Percentiles rank a stretch among this genome's conserved stretches.
phyloP scores from a whole-genome alignment of 2,329 filamentous ascomycete genomes.

The Torrubiella hemipterigena region DNA sequence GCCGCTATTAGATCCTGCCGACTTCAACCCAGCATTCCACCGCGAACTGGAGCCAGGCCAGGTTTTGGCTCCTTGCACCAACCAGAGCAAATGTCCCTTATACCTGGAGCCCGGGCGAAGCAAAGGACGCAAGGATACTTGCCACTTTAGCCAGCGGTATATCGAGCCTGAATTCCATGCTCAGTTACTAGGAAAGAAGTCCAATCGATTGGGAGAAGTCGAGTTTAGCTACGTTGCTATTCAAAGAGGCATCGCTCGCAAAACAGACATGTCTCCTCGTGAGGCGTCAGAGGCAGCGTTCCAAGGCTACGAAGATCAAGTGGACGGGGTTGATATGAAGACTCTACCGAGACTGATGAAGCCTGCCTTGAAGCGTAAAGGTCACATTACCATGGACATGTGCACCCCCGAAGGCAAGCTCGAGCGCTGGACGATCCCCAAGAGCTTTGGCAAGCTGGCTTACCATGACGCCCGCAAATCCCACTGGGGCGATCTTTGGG shows the following conservation, averaged over 20 bases:
- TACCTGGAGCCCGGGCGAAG: constrained; percentile 60
- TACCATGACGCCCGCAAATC: constrained; percentile 90
- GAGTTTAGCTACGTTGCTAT: constrained; percentile 84
- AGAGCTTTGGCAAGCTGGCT: constrained; percentile 66
- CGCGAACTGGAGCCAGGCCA: constrained; percentile 46
- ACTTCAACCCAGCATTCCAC: constrained; percentile 24
- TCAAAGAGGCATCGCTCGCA: constrained; percentile 52
- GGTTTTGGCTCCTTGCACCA: constrained; percentile 72
- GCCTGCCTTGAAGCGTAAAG: constrained; percentile 73
- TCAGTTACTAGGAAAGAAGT: constrained; percentile 53
- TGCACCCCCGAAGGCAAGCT: constrained; percentile 78
- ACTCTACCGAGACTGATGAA: constrained; percentile 68
- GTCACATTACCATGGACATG: constrained; percentile 80
- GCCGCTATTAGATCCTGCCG: constrained; percentile 17
- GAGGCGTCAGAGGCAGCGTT: constrained; percentile 56
- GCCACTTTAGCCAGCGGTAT: constrained; percentile 82
- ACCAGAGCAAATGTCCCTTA: constrained; percentile 81
- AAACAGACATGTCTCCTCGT: constrained; percentile 30
- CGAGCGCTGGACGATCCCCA: constrained; percentile 88
- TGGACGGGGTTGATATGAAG: constrained; percentile 40
- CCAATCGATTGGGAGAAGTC: constrained; percentile 79
- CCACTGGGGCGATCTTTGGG: constrained; percentile 90
- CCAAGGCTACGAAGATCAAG: constrained; percentile 50
- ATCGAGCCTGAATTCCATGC: constrained; percentile 76
- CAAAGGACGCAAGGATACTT: constrained; percentile 74